Base-by-base conservation (phyloP, 306 rosid species). In the Crataegus laevigata region DNA sequence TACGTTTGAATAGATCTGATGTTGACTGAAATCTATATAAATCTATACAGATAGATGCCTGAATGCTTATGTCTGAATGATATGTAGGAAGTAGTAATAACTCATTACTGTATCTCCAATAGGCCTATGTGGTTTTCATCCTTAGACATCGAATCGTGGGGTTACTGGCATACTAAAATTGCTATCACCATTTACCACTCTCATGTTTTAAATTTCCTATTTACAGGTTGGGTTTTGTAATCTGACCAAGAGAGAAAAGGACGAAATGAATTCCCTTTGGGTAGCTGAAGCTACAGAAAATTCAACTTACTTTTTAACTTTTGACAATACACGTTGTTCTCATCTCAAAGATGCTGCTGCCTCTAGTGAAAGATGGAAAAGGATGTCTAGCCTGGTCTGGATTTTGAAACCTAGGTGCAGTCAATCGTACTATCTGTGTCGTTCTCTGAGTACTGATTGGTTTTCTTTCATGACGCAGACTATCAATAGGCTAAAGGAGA, bases 211-310 rank as follows among this genome's bases (percentile, higher is more conserved):
- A 17, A 2, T 47, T 15, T 47, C 54, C 54, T 47, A 4, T 63
- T 73, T 45, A 79, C 90, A 94, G 98, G 96, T 87, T 77, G 90
- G 93, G 71, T 89, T 94, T 77, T 90, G 88, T 83, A 91, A 91
- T 88, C 90, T 91, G 74, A 80, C 83, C 12, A 94, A 87, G 86
- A 94, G 73, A 73, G 83, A 80, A 61, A 87, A 86, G 83, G 98
- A 94, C 80, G 85, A 86, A 29, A 62, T 29, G 61, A 90, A 91
- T 80, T 79, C 58, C 77, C 82, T 88, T 21, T 90, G 96, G 98
- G 90, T 89, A 68, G 96, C 96, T 25, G 97, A 91, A 75, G 97
- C 96, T 25, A 79, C 88, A 18, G 94, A 90, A 79, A 88, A 74
- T 68, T 90, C 97, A 12, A 72, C 89, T 18, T 91, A 90, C 87